These are phyloP conservation scores for Apiotrichum gamsii DNA, from an alignment of 1,284 basidiomycete species.

Conservation along the genomic window DNA sequence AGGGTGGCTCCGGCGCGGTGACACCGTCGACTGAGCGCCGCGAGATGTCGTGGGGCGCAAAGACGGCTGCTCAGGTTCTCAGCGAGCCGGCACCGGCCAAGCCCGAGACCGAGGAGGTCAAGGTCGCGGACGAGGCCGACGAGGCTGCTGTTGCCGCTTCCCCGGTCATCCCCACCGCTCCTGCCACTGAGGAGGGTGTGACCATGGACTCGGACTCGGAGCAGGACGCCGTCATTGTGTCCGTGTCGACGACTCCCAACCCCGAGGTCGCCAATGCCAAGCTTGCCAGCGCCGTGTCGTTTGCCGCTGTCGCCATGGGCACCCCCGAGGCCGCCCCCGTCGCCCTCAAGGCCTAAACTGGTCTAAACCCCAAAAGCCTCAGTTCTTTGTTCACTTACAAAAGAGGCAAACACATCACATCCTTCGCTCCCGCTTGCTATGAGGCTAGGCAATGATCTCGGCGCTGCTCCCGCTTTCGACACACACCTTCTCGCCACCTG, in stretches of 20 bases:
- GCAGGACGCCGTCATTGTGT: slow-evolving; percentile 46
- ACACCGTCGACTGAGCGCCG: slow-evolving; percentile 25
- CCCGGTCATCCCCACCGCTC: neutral
- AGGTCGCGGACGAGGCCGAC: neutral
- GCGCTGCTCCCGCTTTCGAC: neutral
- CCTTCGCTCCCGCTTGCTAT: too few species aligned
- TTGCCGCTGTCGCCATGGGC: slow-evolving; percentile 35
- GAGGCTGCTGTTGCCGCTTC: neutral
- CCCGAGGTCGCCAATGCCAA: slow-evolving; percentile 17
- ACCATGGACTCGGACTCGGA: slow-evolving; percentile 44
- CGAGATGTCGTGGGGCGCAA: slow-evolving; percentile 28
- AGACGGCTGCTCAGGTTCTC: slow-evolving; percentile 48
- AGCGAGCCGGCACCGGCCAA: slow-evolving; percentile 44
- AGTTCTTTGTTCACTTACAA: neutral
- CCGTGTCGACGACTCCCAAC: slow-evolving; percentile 30
- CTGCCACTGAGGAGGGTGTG: slow-evolving; percentile 17
- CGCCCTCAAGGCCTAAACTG: slow-evolving; percentile 37
- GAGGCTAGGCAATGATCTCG: too few species aligned
- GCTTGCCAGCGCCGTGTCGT: slow-evolving; percentile 28
- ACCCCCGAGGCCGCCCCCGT: slow-evolving; percentile 25
- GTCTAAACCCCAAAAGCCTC: neutral
- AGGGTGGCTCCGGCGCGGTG: slow-evolving; percentile 8
- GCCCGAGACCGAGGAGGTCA: slow-evolving; percentile 20
- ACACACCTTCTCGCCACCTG: slow-evolving; percentile 1
- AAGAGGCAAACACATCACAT: neutral